Base-by-base conservation (phyloP, 2,329 filamentous ascomycete species). In the Diaporthe sp. region DNA sequence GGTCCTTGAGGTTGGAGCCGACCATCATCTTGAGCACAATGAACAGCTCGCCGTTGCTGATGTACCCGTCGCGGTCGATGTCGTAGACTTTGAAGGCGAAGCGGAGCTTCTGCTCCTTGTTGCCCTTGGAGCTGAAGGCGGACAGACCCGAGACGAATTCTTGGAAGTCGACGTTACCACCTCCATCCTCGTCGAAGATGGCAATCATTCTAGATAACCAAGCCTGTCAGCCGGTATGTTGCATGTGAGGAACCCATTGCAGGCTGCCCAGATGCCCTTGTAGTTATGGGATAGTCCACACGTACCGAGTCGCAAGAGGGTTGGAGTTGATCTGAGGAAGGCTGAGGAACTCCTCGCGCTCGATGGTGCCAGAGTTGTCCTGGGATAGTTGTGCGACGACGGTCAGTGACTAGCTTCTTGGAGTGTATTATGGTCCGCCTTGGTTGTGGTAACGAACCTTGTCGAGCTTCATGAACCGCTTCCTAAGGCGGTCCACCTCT, bases 21-120 rank as follows among this genome's bases (percentile, higher is more conserved):
- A 99, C 97, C 97, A 99, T 99, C 97, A 99, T 99, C 94, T 99
- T 99, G 82, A 99, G 90, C 82, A 99, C 97, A 82, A 99, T 98
- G 85, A 98, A 99, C 70, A 99, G 91, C 88, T 99, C 97, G 81
- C 97, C 97, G 85, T 99, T 99, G 88, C 95, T 98, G 83, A 99
- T 99, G 87, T 94, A 99, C 34, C 97, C 97, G 85, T 99, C 97
- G 76, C 97, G 95, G 86, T 99, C 97, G 82, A 99, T 98, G 85
- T 99, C 97, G 89, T 99, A 99, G 77, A 99, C 97, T 86, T 98
- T 98, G 91, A 99, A 99, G 59, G 97, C 97, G 83, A 99, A 99
- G 73, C 92, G 93, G 78, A 98, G 90, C 89, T 99, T 99, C 88
- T 99, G 96, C 86, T 98, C 95, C 89, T 99, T 98, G 88, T 98